Conservation (phyloP, 148 eudicot species). For the Rhododendron henanense region DNA sequence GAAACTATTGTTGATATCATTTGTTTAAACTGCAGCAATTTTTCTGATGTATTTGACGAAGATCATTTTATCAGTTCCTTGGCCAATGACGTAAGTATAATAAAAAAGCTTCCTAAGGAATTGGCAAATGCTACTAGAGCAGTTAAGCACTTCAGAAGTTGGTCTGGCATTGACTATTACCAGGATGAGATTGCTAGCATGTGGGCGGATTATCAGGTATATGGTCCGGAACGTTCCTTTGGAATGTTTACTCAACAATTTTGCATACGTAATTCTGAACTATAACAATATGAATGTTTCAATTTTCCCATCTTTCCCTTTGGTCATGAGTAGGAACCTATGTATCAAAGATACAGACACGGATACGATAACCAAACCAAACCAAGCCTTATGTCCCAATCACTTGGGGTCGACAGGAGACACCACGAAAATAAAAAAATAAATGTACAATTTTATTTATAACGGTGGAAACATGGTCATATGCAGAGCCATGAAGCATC, state of each 20-base stretch:
- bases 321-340: no score
- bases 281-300: background rate
- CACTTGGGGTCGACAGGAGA: no score
- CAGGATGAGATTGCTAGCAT: slow-evolving; percentile 74
- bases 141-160: slow-evolving; percentile 83
- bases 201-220: slow-evolving; percentile 74
- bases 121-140: slow-evolving; percentile 60
- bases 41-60: slow-evolving; percentile 89
- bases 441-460: no score
- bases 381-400: no score
- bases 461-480: no score
- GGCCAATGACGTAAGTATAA: slow-evolving; percentile 67
- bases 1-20: background rate
- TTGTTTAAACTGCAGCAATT: slow-evolving; percentile 59
- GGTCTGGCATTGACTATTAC: slow-evolving; percentile 89
- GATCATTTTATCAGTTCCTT: slow-evolving; percentile 74
- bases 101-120: slow-evolving; percentile 63
- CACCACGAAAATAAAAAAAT: no score
- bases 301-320: slow-evolving; percentile 2
- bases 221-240: background rate
- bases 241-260: background rate
- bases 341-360: no score
- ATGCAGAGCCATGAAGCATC: no score
- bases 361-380: no score
- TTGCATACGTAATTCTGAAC: background rate